These are phyloP conservation scores for Apiospora malaysiana DNA, from an alignment of 2,329 filamentous ascomycete species.

Conservation along the genomic window DNA sequence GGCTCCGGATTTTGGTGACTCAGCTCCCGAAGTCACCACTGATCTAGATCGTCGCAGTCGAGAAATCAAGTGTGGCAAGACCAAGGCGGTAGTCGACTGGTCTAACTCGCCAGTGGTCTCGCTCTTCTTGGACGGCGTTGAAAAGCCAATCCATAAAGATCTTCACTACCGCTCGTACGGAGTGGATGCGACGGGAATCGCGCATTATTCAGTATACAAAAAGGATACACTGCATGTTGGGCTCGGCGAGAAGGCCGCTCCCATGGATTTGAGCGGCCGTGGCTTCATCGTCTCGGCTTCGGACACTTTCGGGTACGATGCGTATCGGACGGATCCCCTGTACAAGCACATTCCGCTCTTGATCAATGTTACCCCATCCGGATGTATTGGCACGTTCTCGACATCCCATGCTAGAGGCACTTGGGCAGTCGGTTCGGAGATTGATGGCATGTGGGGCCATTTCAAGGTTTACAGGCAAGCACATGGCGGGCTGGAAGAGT, in stretches of 20 bases:
- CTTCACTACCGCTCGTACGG: slow-evolving; percentile 70
- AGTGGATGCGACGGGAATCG: slow-evolving; percentile 64
- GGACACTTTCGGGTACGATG: slow-evolving; percentile 76
- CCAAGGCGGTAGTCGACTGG: slow-evolving; percentile 66
- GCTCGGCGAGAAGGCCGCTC: slow-evolving; percentile 72
- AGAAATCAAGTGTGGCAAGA: slow-evolving; percentile 51
- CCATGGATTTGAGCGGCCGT: slow-evolving; percentile 73
- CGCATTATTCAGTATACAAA: slow-evolving; percentile 70
- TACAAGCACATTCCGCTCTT: slow-evolving; percentile 79
- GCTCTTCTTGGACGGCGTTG: slow-evolving; percentile 53
- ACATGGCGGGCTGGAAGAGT: slow-evolving; percentile 74
- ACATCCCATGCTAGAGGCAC: slow-evolving; percentile 68
- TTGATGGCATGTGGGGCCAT: slow-evolving; percentile 77
- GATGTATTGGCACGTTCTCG: slow-evolving; percentile 72
- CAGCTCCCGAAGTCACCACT: slow-evolving; percentile 38
- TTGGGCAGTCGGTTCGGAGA: slow-evolving; percentile 72
- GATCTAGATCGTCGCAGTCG: slow-evolving; percentile 43
- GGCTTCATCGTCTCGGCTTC: slow-evolving; percentile 71
- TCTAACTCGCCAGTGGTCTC: slow-evolving; percentile 61
- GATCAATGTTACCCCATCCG: slow-evolving; percentile 69
- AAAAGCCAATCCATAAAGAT: slow-evolving; percentile 65
- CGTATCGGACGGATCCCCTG: slow-evolving; percentile 72
- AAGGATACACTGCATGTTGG: slow-evolving; percentile 70
- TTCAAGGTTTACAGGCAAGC: slow-evolving; percentile 79
- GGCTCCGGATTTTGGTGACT: slow-evolving; percentile 40